Evolutionary conservation across 1,284 basidiomycete genomes (phyloP).

Genomic region (Quambalaria eucalypti): DNA sequence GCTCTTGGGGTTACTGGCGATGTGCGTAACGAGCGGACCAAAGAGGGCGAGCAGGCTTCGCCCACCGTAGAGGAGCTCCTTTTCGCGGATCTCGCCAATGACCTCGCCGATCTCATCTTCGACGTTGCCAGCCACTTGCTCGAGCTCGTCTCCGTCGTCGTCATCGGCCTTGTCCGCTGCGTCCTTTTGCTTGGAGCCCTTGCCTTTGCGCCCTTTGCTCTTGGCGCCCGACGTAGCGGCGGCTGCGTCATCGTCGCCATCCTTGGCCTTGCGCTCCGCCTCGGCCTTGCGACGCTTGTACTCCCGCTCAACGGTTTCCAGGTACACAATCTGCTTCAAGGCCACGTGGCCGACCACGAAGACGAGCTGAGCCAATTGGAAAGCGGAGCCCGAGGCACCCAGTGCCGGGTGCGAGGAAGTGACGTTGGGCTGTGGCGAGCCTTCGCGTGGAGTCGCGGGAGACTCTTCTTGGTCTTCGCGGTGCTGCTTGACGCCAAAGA

Average conservation of each 20-base stretch:
- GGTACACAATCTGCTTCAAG: constrained; percentile 92
- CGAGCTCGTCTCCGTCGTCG: constrained; percentile 61
- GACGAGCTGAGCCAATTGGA: constrained; percentile 77
- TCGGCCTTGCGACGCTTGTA: constrained; percentile 93
- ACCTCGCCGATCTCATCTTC: constrained; percentile 96
- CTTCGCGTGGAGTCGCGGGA: background rate
- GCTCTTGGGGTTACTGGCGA: constrained; percentile 60
- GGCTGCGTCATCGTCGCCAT: background rate
- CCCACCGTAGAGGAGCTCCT: constrained; percentile 71
- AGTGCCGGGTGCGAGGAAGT: background rate
- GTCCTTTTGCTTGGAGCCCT: constrained; percentile 47
- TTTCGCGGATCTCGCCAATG: constrained; percentile 72
- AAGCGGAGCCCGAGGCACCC: constrained; percentile 50
- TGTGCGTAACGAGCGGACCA: constrained; percentile 79
- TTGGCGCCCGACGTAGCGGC: background rate
- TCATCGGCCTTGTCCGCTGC: constrained; percentile 49
- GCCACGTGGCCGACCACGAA: constrained; percentile 93
- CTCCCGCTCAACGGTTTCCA: constrained; percentile 93
- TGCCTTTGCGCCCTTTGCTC: constrained; percentile 22
- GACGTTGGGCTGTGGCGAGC: background rate
- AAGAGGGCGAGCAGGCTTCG: constrained; percentile 76
- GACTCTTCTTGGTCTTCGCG: background rate
- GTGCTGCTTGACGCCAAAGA: constrained; percentile 53
- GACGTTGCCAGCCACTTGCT: constrained; percentile 92
- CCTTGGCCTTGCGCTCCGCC: constrained; percentile 53